Conservation (phyloP, 108 stramenopile species). For the Seminavis robusta region DNA sequence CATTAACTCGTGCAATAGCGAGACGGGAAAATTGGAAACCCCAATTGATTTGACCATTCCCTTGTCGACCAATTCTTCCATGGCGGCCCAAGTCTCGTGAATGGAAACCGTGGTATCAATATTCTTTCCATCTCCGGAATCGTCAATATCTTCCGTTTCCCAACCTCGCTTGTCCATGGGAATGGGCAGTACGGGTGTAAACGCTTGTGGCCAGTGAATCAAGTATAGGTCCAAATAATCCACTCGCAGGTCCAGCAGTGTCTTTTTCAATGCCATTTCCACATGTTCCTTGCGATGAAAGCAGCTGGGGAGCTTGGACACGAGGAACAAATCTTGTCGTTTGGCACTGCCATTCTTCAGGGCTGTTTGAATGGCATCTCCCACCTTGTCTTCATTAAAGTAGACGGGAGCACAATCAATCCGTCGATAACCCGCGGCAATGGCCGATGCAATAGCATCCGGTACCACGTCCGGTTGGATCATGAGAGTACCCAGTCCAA, state of each 20-base stretch:
- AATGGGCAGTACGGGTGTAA: slow-evolving; percentile 76
- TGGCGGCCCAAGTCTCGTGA: slow-evolving; percentile 56
- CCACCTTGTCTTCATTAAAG: slow-evolving; percentile 69
- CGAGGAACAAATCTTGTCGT: slow-evolving; percentile 75
- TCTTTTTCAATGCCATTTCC: slow-evolving; percentile 63
- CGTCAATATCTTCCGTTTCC: slow-evolving; percentile 79
- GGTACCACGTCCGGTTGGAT: slow-evolving; percentile 17
- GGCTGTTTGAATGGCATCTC: slow-evolving; percentile 54
- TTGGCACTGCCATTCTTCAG: slow-evolving; percentile 23
- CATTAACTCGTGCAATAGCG: slow-evolving; percentile 76
- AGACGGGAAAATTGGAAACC: slow-evolving; percentile 81
- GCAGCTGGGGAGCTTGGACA: slow-evolving; percentile 81
- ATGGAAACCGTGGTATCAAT: slow-evolving; percentile 66
- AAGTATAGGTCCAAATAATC: slow-evolving; percentile 89
- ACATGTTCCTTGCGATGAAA: slow-evolving; percentile 80
- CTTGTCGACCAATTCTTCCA: slow-evolving; percentile 53
- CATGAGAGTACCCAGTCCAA: slow-evolving; percentile 35
- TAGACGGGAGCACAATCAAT: slow-evolving; percentile 79
- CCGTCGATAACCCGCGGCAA: slow-evolving; percentile 53
- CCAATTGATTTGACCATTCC: slow-evolving; percentile 42
- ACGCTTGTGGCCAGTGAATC: slow-evolving; percentile 88
- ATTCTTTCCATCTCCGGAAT: slow-evolving; percentile 53
- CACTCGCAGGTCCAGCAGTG: slow-evolving; percentile 67
- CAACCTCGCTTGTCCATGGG: slow-evolving; percentile 47
- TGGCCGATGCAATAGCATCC: slow-evolving; percentile 32